Evolutionary conservation across 352 stramenopile species (phyloP).

Genomic region (Phytophthora macrochlamydospora): DNA sequence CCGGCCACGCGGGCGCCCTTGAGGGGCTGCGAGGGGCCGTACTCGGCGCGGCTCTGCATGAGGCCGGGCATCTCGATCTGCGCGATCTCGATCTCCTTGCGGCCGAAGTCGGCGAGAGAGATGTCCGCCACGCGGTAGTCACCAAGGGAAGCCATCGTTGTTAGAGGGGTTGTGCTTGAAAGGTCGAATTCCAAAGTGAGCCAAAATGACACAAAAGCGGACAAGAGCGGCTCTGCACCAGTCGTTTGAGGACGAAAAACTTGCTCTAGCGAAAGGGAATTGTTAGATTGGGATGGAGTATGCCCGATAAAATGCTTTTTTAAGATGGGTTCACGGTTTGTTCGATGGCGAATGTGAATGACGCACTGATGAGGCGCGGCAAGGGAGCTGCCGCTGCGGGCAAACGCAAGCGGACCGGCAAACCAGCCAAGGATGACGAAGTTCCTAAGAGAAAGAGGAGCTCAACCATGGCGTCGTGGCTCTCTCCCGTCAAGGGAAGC

Average conservation of each 20-base stretch:
- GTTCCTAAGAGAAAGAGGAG: too few species aligned
- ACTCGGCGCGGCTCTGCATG: constrained; percentile 96
- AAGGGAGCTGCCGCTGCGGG: too few species aligned
- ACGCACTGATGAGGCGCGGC: too few species aligned
- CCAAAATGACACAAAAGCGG: neutral
- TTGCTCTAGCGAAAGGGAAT: too few species aligned
- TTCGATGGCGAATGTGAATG: too few species aligned
- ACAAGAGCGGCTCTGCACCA: constrained; percentile 28
- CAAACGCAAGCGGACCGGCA: too few species aligned
- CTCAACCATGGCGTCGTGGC: too few species aligned
- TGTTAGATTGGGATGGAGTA: too few species aligned
- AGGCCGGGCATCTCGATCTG: constrained; percentile 99
- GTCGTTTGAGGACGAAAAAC: constrained; percentile 11
- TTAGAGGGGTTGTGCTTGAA: constrained; percentile 9
- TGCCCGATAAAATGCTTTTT: too few species aligned
- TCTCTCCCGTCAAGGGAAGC: too few species aligned
- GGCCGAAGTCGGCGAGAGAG: constrained; percentile 97
- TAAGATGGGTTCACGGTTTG: too few species aligned
- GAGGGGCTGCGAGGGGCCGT: constrained; percentile 86
- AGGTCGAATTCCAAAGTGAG: constrained; percentile 35
- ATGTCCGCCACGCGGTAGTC: constrained; percentile 96
- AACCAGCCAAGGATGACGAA: too few species aligned
- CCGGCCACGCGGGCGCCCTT: constrained; percentile 93
- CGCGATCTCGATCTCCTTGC: constrained; percentile 98
- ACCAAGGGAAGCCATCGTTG: constrained; percentile 64